A percentile compares a stretch with the other conserved stretches of the same genome.
These are phyloP conservation scores for Rhazya stricta DNA, from an alignment of 257 asterid genomes.

Conservation along the genomic window DNA sequence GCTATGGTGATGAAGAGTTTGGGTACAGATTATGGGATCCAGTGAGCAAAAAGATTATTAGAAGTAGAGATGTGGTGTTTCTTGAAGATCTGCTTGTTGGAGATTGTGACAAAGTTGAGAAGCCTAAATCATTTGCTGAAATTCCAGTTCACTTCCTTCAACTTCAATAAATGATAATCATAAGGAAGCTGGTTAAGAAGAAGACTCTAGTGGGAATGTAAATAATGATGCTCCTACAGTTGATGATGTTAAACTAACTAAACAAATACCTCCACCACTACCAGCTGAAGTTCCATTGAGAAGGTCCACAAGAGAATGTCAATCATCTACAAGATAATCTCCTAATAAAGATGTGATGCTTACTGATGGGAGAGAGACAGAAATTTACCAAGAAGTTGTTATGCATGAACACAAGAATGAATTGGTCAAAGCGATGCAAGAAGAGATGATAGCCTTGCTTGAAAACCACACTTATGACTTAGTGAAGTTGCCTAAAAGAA, in stretches of 20 bases:
- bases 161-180: too few species aligned
- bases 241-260: too few species aligned
- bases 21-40: neutral
- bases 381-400: neutral
- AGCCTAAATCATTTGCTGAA: neutral
- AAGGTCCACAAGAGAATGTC: neutral
- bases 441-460: too few species aligned
- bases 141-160: too few species aligned
- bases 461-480: too few species aligned
- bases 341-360: neutral
- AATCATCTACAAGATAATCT: neutral
- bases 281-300: neutral
- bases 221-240: too few species aligned
- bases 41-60: neutral
- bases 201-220: too few species aligned
- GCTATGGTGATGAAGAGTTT: slow-evolving; percentile 4
- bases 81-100: neutral
- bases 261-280: too few species aligned
- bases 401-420: too few species aligned
- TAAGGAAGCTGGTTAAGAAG: too few species aligned
- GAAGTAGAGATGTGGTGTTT: slow-evolving; percentile 2
- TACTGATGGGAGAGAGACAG: neutral
- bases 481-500: too few species aligned
- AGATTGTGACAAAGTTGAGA: neutral
- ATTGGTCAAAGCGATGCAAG: too few species aligned